phyloP scores from a whole-genome alignment of 495 filamentous ascomycete genomes.

The Amorphotheca resinae region DNA sequence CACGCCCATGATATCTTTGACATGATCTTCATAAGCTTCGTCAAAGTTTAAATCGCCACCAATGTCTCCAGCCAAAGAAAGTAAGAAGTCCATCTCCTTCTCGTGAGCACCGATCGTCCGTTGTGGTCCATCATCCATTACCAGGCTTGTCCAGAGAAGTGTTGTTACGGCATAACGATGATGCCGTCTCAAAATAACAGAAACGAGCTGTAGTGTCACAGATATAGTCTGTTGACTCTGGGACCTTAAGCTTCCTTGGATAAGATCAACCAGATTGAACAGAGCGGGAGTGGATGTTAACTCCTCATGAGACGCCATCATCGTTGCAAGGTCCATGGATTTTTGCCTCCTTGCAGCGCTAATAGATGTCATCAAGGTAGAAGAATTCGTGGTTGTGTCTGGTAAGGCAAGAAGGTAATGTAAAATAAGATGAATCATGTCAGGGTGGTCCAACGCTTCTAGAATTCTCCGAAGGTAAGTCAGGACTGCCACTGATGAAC shows the following conservation, averaged over 20 bases:
- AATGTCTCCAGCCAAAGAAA: slow-evolving; percentile 59
- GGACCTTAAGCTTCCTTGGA: slow-evolving; percentile 73
- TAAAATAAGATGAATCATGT: slow-evolving; percentile 86
- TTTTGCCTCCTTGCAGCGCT: slow-evolving; percentile 67
- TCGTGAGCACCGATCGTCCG: slow-evolving; percentile 72
- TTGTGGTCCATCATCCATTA: slow-evolving; percentile 35
- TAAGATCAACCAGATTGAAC: slow-evolving; percentile 89
- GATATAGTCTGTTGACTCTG: slow-evolving; percentile 76
- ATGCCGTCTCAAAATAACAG: slow-evolving; percentile 73
- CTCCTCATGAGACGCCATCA: slow-evolving; percentile 54
- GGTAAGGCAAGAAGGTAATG: slow-evolving; percentile 79
- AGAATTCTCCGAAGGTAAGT: slow-evolving; percentile 88
- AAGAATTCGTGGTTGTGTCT: slow-evolving; percentile 27
- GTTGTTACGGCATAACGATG: slow-evolving; percentile 73
- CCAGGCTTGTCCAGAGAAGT: slow-evolving; percentile 50
- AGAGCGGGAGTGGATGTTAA: slow-evolving; percentile 58
- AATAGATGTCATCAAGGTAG: slow-evolving; percentile 21
- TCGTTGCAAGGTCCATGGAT: slow-evolving; percentile 76
- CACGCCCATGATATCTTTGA: slow-evolving; percentile 63
- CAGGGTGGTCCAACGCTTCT: slow-evolving; percentile 79
- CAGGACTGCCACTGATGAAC: slow-evolving; percentile 88
- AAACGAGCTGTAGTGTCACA: slow-evolving; percentile 73
- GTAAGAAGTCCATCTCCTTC: slow-evolving; percentile 61
- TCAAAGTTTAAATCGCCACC: slow-evolving; percentile 59
- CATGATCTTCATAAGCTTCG: slow-evolving; percentile 67